Percentiles rank a stretch among this genome's conserved stretches.
phyloP scores from a whole-genome alignment of 2,329 filamentous ascomycete genomes.

The Clarireedia hainanense region DNA sequence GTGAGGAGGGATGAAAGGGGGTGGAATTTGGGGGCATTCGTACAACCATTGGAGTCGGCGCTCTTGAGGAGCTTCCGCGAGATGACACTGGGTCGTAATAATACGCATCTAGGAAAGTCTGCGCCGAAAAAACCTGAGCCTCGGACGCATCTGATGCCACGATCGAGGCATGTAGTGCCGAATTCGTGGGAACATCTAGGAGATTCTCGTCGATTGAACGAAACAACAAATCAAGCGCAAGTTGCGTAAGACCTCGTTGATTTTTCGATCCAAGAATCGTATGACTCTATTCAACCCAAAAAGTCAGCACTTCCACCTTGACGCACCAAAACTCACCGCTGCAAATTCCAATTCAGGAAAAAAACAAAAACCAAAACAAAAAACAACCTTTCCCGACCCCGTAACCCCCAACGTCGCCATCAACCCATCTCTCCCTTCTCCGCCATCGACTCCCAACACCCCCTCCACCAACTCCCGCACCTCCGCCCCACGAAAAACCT shows the following conservation, averaged over 20 bases:
- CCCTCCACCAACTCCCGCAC: conserved; percentile 71
- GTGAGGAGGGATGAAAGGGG: conserved; percentile 9
- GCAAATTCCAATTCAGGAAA: background rate
- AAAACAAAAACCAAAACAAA: background rate
- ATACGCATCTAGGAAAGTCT: conserved; percentile 69
- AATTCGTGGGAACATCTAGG: conserved; percentile 50
- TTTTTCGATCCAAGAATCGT: conserved; percentile 85
- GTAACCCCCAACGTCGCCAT: conserved; percentile 90
- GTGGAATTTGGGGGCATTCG: conserved; percentile 29
- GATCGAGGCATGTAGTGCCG: conserved; percentile 64
- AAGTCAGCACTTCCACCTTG: background rate
- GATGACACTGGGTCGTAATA: conserved; percentile 59
- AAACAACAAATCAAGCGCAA: conserved; percentile 85
- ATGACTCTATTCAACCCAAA: conserved; percentile 58
- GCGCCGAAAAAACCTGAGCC: conserved; percentile 65
- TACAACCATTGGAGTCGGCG: conserved; percentile 63
- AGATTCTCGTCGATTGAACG: conserved; percentile 68
- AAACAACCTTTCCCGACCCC: conserved; percentile 81
- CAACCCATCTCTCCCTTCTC: conserved; percentile 79
- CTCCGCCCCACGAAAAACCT: conserved; percentile 76
- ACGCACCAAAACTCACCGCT: background rate
- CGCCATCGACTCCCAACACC: conserved; percentile 63
- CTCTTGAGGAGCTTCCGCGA: conserved; percentile 51
- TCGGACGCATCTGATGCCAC: conserved; percentile 74
- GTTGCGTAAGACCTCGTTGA: conserved; percentile 84